Evolutionary conservation across 164 flowering plant species (phyloP), one percentile per base, ranked within the genome.

Genomic region (Litsea cubeba): DNA sequence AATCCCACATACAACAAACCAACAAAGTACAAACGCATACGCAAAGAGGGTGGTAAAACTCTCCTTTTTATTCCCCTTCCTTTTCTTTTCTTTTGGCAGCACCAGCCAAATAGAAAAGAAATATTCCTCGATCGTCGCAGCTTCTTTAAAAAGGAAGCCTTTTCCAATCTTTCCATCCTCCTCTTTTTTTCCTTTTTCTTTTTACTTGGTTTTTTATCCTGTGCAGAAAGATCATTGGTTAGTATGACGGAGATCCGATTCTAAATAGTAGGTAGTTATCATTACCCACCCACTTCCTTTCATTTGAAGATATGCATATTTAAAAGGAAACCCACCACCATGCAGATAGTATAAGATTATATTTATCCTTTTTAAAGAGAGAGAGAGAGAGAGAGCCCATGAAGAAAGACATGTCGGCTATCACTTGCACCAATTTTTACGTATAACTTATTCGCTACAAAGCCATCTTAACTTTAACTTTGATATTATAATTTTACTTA

Each of bases 231-330:
- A 30, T 49, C 49, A 66, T 30, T 25, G n/a, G 69, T 66, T 14
- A 66, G 69, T 30, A 66, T 66, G 46, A 66, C 30, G 69, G 69
- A 66, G 69, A 66, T 66, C 26, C 69, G 24, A 40, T 66, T n/a
- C 69, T 26, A 66, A 66, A 66, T 40, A 30, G 17, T 6, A 15
- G 15, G 15, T 35, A 12, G 20, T 30, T 15, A 66, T 66, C 69
- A 66, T 66, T 66, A 66, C 40, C 69, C 23, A 63, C 28, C 66
- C 4, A 25, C 24, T 23, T 25, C 25, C 3, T 22, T 7, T 54
- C 68, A 22, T 15, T 25, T 25, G 62, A 23, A 60, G 25, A 35
- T 35, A 63, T 12, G 66, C 66, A 63, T 63, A 20, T 63, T 63
- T 63, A 12, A 28, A 58, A 17, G 1, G 62, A 26, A 32, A 66